Base-by-base conservation (phyloP, 495 filamentous ascomycete genomes). In the Clohesyomyces aquaticus region DNA sequence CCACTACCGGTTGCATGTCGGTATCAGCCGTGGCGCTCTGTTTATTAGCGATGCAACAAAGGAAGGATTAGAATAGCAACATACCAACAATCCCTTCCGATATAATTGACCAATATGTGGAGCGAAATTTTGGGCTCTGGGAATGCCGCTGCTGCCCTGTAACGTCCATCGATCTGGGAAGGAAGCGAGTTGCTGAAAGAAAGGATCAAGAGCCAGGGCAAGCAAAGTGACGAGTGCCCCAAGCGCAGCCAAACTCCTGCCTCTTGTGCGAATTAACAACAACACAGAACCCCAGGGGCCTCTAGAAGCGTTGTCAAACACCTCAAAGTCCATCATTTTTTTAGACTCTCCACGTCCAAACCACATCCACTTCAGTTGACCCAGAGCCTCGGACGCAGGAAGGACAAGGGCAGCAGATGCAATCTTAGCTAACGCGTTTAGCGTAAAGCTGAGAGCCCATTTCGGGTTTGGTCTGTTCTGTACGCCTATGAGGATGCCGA, bases 281-380 rank as follows among this genome's bases (percentile, higher is more conserved):
- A 67, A 14, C 2, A 70, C 26, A 23, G 63, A 50, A 1, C 67
- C 67, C 67, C 63, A 70, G 2, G 63, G 63, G 0, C 67, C 67
- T 23, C 67, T 26, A 23, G 57, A 63, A 25, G 67, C 67, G n/a
- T 55, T 41, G 35, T 70, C 67, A 35, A 70, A 70, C 10, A 63
- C 54, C 25, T 70, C 67, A 51, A 70, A 70, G 35, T 70, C 67
- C 57, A 42, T 55, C 42, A 67, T 59, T 51, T 67, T 67, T 18
- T 63, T 58, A 8, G 54, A 47, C 14, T 70, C 28, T 1, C 54
- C 29, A n/a, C n/a, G n/a, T 52, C 45, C 25, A 28, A 70, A 63
- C 67, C 67, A 69, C n/a, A 43, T 62, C 67, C 67, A 69, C 32
- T 70, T 70, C 38, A 70, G 47, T 27, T 70, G 67, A 1, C 67